phyloP scores from a whole-genome alignment of 2,329 filamentous ascomycete genomes.

The Parascedosporium putredinis region DNA sequence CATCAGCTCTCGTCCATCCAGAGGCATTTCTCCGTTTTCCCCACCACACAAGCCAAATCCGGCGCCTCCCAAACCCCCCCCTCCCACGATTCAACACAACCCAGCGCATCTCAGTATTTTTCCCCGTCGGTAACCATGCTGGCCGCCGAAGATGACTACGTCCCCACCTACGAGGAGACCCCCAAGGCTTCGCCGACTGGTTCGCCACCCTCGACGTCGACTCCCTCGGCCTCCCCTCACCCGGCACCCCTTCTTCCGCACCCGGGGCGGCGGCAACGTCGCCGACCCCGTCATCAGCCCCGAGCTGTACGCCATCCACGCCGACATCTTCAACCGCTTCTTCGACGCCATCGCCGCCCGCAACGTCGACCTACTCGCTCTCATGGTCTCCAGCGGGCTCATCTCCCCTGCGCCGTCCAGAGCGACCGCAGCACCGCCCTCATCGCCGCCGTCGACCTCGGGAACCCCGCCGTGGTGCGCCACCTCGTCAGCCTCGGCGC shows the following conservation, averaged over 20 bases:
- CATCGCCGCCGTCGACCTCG: slow-evolving; percentile 22
- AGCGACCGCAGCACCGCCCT: slow-evolving; percentile 22
- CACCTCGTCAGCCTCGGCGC: slow-evolving; percentile 25
- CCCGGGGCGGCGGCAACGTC: neutral
- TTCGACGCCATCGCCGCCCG: slow-evolving; percentile 18
- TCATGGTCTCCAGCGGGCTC: slow-evolving; percentile 23
- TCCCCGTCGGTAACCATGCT: neutral
- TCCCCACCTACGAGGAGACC: slow-evolving; percentile 3
- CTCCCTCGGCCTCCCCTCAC: neutral
- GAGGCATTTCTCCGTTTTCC: too few relatives aligned
- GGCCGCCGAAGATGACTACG: neutral
- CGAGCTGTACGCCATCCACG: neutral
- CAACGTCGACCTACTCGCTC: slow-evolving; percentile 18
- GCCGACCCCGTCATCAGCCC: neutral
- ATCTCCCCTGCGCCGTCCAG: slow-evolving; percentile 27
- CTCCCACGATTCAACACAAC: too few relatives aligned
- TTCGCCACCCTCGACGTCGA: neutral
- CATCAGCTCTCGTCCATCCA: too few relatives aligned
- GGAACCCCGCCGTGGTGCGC: slow-evolving; percentile 22
- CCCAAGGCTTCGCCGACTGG: neutral
- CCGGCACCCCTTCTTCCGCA: neutral
- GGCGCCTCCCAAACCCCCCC: too few relatives aligned
- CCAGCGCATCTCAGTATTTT: too few relatives aligned
- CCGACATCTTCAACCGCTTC: slow-evolving; percentile 19
- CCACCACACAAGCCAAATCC: too few relatives aligned